Conservation (phyloP, 345 rosid species). For the Lepidium aucheri region DNA sequence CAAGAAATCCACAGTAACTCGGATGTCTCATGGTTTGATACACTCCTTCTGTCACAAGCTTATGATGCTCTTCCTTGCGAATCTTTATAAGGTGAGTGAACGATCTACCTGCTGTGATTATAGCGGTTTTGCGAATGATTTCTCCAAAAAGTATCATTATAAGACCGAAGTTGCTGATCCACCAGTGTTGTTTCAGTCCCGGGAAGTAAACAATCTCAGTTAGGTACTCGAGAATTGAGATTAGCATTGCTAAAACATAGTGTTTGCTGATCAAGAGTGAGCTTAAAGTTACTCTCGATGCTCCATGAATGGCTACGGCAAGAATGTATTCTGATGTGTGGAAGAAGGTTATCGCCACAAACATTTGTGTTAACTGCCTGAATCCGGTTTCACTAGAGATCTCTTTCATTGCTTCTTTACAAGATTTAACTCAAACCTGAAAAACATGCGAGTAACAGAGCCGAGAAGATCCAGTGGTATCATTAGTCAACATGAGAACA, state of each 20-base stretch:
- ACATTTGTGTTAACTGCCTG: conserved; percentile 52
- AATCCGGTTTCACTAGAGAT: conserved; percentile 32
- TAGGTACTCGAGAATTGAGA: conserved; percentile 46
- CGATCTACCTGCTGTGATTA: conserved; percentile 60
- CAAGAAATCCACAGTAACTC: conserved; percentile 56
- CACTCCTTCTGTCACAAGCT: conserved; percentile 53
- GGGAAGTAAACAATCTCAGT: conserved; percentile 43
- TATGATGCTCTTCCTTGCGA: conserved; percentile 47
- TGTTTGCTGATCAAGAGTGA: conserved; percentile 59
- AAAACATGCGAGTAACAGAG: conserved; percentile 17
- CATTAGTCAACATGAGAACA: neutral
- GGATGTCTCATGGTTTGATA: conserved; percentile 61
- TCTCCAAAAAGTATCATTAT: conserved; percentile 45
- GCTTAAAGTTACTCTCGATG: conserved; percentile 39
- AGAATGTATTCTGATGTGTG: conserved; percentile 53
- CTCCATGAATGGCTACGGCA: conserved; percentile 44
- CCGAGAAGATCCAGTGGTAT: neutral
- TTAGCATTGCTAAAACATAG: conserved; percentile 45
- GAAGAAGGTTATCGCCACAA: conserved; percentile 46
- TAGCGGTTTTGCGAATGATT: conserved; percentile 46
- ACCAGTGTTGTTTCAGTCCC: conserved; percentile 48
- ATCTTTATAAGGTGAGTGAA: conserved; percentile 66
- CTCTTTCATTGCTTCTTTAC: conserved; percentile 38
- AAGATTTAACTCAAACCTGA: conserved; percentile 30
- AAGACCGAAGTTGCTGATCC: conserved; percentile 55